A percentile compares a stretch with the other conserved stretches of the same genome.
These are phyloP conservation scores for Carpinus viminea DNA, from an alignment of 306 rosid genomes.

Conservation along the genomic window DNA sequence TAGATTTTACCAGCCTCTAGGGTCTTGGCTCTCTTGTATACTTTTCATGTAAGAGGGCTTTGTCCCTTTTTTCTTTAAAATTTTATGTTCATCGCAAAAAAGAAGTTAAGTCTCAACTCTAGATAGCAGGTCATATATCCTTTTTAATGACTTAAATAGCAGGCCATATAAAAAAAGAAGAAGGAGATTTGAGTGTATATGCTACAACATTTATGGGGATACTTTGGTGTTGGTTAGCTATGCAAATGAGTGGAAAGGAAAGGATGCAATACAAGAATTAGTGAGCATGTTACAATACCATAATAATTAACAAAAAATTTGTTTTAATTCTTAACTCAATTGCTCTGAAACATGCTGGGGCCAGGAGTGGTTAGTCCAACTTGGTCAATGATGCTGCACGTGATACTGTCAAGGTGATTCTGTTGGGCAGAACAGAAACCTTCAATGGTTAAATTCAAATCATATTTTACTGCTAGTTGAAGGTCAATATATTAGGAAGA, in stretches of 20 bases:
- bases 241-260: background rate
- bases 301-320: background rate
- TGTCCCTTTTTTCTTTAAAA: too few species aligned
- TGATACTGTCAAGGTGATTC: background rate
- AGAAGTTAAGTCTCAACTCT: too few species aligned
- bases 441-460: background rate
- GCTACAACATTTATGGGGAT: too few species aligned
- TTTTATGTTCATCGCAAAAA: too few species aligned
- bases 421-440: background rate
- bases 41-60: too few species aligned
- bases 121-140: too few species aligned
- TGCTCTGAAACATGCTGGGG: background rate
- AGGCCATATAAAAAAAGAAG: too few species aligned
- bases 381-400: background rate
- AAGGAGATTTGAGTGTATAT: too few species aligned
- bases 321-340: background rate
- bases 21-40: too few species aligned
- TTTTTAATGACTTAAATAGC: too few species aligned
- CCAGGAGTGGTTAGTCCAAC: background rate
- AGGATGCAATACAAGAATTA: background rate
- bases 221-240: too few species aligned
- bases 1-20: too few species aligned
- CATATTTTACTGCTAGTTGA: background rate
- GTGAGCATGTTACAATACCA: background rate
- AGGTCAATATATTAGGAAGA: background rate